phyloP scores from a whole-genome alignment of 1,284 basidiomycete species.

The Cryptococcus sp. region DNA sequence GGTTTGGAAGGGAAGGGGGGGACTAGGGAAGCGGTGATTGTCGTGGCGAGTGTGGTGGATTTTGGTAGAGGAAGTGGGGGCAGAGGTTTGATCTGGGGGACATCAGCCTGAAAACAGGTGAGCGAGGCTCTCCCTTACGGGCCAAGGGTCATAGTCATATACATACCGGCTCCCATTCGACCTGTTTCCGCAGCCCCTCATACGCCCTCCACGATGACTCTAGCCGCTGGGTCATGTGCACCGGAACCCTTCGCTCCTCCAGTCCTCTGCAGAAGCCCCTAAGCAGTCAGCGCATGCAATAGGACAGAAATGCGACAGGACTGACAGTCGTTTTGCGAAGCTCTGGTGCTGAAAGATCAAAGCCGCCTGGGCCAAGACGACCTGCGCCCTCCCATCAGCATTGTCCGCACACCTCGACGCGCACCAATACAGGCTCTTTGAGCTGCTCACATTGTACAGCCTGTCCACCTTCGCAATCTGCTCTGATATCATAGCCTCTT shows the following conservation, averaged over 20 bases:
- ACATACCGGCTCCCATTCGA: conserved; percentile 8
- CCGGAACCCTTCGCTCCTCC: conserved; percentile 15
- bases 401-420: background rate
- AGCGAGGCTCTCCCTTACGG: too few relatives aligned
- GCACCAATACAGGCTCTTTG: background rate
- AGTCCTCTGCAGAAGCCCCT: conserved; percentile 1
- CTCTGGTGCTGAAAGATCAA: conserved; percentile 31
- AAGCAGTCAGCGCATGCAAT: background rate
- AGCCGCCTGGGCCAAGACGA: conserved; percentile 27
- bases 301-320: background rate
- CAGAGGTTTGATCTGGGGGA: background rate
- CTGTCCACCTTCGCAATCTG: conserved; percentile 14
- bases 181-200: conserved; percentile 28
- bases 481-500: background rate
- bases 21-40: background rate
- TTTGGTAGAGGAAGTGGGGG: conserved; percentile 1
- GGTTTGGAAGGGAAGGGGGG: background rate
- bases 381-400: conserved; percentile 11
- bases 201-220: conserved; percentile 32
- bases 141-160: too few relatives aligned
- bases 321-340: conserved; percentile 28
- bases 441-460: conserved; percentile 12
- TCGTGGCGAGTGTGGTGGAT: background rate
- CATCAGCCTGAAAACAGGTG: too few relatives aligned
- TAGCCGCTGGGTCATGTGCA: conserved; percentile 25